Percentiles rank a stretch among this genome's conserved stretches.
Evolutionary conservation across 176 grass and related monocot genomes (phyloP).

Genomic region (Metroxylon sagu): DNA sequence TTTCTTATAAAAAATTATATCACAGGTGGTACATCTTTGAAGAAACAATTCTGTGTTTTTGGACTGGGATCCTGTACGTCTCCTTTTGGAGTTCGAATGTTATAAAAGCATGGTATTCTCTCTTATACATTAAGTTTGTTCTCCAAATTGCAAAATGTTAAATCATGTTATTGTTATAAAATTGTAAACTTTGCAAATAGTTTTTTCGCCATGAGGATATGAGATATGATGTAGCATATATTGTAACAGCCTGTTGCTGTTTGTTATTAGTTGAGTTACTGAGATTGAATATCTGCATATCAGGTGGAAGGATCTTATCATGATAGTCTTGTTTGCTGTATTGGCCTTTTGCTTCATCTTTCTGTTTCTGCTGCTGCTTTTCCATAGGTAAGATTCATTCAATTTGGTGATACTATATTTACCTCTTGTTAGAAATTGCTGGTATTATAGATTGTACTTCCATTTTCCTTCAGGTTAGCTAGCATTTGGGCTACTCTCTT

Average conservation of each 20-base stretch:
- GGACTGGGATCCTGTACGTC: slow-evolving; percentile 29
- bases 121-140: no score
- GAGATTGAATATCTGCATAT: neutral
- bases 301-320: slow-evolving; percentile 37
- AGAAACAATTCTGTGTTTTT: slow-evolving; percentile 28
- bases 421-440: neutral
- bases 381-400: slow-evolving; percentile 32
- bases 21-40: slow-evolving; percentile 38
- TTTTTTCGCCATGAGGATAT: slow-evolving; percentile 3
- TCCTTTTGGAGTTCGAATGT: slow-evolving; percentile 22
- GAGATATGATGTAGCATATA: neutral
- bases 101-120: slow-evolving; percentile 29
- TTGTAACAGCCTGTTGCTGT: no score
- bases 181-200: no score
- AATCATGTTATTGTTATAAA: no score
- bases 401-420: neutral
- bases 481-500: no score
- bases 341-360: slow-evolving; percentile 23
- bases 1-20: neutral
- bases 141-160: no score
- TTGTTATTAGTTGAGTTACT: no score
- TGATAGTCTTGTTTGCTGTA: slow-evolving; percentile 19
- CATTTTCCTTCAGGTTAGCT: no score
- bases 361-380: slow-evolving; percentile 24
- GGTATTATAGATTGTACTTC: no score